These are phyloP conservation scores for Venturia oleaginea DNA, from an alignment of 2,329 filamentous ascomycete species.

Conservation along the genomic window DNA sequence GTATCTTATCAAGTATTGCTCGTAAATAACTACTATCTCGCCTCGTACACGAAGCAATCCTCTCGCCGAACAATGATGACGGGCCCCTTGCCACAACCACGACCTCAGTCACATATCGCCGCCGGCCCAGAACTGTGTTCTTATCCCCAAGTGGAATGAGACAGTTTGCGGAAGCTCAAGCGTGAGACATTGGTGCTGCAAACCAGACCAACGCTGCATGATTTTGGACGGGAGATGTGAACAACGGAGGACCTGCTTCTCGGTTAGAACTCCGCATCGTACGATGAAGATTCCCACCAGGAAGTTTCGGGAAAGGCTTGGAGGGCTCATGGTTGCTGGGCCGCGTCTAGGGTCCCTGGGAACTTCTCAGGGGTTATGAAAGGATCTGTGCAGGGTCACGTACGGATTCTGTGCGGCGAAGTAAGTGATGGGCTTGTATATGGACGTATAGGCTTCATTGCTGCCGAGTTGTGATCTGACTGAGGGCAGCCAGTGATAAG, in stretches of 20 bases:
- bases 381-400: not conserved
- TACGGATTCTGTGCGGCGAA: no score
- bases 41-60: not conserved
- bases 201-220: not conserved
- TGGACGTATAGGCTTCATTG: no score
- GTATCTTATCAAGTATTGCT: no score
- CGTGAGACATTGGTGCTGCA: not conserved
- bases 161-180: not conserved
- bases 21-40: not conserved
- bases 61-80: no score
- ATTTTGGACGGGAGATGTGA: not conserved
- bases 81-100: no score
- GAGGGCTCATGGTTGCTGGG: not conserved
- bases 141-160: not conserved
- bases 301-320: not conserved
- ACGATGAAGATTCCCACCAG: not conserved
- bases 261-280: not conserved
- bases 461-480: no score
- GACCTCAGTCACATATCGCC: not conserved
- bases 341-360: not conserved
- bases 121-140: not conserved
- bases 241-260: not conserved
- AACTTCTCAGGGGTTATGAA: not conserved
- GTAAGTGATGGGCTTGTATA: no score
- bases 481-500: no score